Evolutionary conservation across 768 basidiomycete genomes (phyloP), one percentile per base, ranked within the genome.

Genomic region (Piloderma croceum): DNA sequence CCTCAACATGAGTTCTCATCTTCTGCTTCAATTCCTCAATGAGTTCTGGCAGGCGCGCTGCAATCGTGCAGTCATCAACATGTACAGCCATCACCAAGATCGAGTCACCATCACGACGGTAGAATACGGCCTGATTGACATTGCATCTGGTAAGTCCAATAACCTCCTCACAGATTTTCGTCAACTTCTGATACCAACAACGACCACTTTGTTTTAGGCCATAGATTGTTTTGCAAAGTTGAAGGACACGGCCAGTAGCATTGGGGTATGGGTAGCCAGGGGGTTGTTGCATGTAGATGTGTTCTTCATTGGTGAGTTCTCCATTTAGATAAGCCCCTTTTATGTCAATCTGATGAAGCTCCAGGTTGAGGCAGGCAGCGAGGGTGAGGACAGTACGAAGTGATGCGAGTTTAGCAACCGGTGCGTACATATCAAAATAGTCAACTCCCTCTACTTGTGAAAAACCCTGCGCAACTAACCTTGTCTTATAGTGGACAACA

Each of bases 251-350:
- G 18, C 36, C 31, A 9, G 23, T 42, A 31, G 38, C 32, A 22
- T 27, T 33, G 1, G 38, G 46, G n/a, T 34, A 22, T 11, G 39
- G 34, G 23, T 57, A 63, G 0, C 65, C 62, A 0, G 57, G 59
- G 1, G 69, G 67, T 35, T 64, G 60, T 9, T 57, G 24, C 68
- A 76, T 72, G 53, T 65, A 75, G 29, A 76, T 68, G 1, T 46
- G 22, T 27, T 64, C 57, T 21, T 57, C 56, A 21, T 48, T 31
- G 6, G 43, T 29, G 20, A 73, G 60, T 20, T 63, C 50, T 2
- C 60, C 54, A 38, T 62, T 68, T 0, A 76, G 58, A 46, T 63
- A 74, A 0, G 67, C 68, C 0, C 54, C 53, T 23, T 65, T 67
- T 13, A 76, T 60, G 46, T 78, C 68, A 7, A 73, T 51, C 34